These are phyloP conservation scores for Trypanosoma melophagium DNA, from an alignment of 208 protist genomes.

Conservation along the genomic window DNA sequence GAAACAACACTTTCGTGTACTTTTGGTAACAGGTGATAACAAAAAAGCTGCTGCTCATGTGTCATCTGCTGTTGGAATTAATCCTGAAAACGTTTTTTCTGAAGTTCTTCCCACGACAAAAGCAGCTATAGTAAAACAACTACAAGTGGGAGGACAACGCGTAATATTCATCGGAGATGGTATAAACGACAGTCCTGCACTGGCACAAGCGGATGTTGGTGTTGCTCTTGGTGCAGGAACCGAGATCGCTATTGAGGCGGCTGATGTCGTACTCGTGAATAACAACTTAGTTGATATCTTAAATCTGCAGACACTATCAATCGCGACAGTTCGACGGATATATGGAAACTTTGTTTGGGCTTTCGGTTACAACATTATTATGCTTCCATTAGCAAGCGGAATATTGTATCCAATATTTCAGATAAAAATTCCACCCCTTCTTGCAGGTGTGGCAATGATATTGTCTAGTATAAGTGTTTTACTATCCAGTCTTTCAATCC, in stretches of 20 bases:
- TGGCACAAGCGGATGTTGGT: conserved; percentile 85
- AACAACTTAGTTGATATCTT: conserved; percentile 75
- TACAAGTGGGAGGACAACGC: conserved; percentile 48
- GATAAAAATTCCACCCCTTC: conserved; percentile 63
- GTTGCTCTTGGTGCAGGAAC: conserved; percentile 87
- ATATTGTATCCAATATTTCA: conserved; percentile 70
- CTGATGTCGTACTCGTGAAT: conserved; percentile 80
- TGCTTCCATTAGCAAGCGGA: conserved; percentile 83
- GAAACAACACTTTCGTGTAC: conserved; percentile 35
- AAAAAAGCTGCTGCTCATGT: conserved; percentile 54
- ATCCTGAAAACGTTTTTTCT: conserved; percentile 53
- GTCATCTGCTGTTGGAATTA: conserved; percentile 77
- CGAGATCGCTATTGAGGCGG: conserved; percentile 79
- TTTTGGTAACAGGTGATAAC: conserved; percentile 90
- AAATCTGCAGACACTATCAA: conserved; percentile 63
- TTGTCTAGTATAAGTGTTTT: conserved; percentile 80
- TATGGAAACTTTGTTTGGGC: conserved; percentile 91
- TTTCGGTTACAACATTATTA: conserved; percentile 86
- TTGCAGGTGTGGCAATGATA: conserved; percentile 80
- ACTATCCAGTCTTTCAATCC: conserved; percentile 67
- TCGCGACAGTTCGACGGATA: conserved; percentile 67
- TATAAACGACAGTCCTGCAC: conserved; percentile 89
- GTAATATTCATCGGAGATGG: conserved; percentile 91
- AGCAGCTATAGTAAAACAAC: conserved; percentile 65
- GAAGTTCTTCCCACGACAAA: conserved; percentile 86